Evolutionary conservation across 129 eudicot species (phyloP), one percentile per base, ranked within the genome.

Genomic region (Solidago caesia): DNA sequence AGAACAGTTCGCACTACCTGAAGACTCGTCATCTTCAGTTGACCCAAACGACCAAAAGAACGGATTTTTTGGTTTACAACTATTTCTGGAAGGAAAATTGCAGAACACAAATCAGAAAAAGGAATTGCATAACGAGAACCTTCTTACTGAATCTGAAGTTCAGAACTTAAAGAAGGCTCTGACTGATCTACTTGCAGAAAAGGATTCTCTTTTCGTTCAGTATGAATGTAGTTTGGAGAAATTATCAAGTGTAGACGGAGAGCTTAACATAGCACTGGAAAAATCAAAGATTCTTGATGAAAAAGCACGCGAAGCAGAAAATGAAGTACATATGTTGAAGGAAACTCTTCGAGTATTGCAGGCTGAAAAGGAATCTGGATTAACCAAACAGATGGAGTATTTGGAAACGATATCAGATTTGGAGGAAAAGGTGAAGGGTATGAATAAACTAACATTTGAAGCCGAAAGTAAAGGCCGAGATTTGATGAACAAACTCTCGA

Each of bases 181-280:
- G 64, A 80, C 87, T 48, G 84, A 91, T 81, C 63, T 82, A 45
- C 73, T 85, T 78, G 82, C 79, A 44, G 96, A 88, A 73, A 88
- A 83, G 78, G 91, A 88, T 48, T 78, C 80, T 59, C 72, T 86
- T 27, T 83, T 86, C 13, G 63, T 68, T 44, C 78, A 88, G 71
- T 86, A 88, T 77, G 85, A 87, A 59, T 68, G 80, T 80, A 82
- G 87, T 83, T 45, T 90, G 71, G 85, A 80, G 67, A 88, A 85
- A 80, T 71, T 94, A 39, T 80, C 87, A 10, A 77, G 42, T 74
- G 41, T 83, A 27, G 92, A 85, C 59, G 79, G 67, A 21, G 93
- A 90, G 57, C 88, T 94, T 66, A 67, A 67, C 48, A 60, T 42
- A 74, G 96, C 89, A 4, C 71, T 82, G 29, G 82, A 70, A 46